A percentile compares a stretch with the other conserved stretches of the same genome.
Conservation (phyloP, 169 alveolate genomes). For the Babesia caballi region DNA sequence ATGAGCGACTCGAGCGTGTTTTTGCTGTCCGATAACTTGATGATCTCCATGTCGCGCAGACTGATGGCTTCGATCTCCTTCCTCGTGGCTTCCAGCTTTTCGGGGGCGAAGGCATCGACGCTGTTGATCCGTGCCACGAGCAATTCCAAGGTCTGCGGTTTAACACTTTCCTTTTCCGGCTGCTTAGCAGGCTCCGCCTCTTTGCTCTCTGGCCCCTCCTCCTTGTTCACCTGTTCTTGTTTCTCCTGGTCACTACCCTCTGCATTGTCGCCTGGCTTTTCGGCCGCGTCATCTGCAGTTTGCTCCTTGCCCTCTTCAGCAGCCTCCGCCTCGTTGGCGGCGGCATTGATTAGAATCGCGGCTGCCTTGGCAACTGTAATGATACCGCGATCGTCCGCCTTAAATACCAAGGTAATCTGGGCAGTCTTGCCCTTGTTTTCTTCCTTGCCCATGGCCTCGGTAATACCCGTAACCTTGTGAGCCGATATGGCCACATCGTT, state of each 20-base stretch:
- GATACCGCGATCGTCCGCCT: conserved; percentile 12
- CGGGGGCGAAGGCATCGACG: conserved; percentile 9
- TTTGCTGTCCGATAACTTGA: conserved; percentile 24
- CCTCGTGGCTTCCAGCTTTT: conserved; percentile 21
- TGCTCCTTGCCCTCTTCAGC: background rate
- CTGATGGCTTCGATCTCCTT: conserved; percentile 2
- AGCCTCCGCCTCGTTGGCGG: background rate
- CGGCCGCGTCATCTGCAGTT: background rate
- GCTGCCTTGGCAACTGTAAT: background rate
- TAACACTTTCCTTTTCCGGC: conserved; percentile 31
- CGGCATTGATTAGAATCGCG: conserved; percentile 5
- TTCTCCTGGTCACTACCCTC: background rate
- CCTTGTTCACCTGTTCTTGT: background rate
- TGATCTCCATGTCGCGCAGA: conserved; percentile 16
- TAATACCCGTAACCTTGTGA: conserved; percentile 12
- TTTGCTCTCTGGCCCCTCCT: background rate
- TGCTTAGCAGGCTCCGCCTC: background rate
- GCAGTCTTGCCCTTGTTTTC: conserved; percentile 34
- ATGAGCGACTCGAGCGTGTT: conserved; percentile 43
- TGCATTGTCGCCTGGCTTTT: conserved; percentile 5
- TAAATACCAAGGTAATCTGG: conserved; percentile 20
- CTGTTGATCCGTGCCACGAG: background rate
- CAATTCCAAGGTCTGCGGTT: conserved; percentile 16
- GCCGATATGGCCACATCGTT: background rate
- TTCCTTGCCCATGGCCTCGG: conserved; percentile 16